Percentiles rank a stretch among this genome's conserved stretches.
Conservation (phyloP, 2,329 filamentous ascomycete species). For the Fusarium sambucinum region DNA sequence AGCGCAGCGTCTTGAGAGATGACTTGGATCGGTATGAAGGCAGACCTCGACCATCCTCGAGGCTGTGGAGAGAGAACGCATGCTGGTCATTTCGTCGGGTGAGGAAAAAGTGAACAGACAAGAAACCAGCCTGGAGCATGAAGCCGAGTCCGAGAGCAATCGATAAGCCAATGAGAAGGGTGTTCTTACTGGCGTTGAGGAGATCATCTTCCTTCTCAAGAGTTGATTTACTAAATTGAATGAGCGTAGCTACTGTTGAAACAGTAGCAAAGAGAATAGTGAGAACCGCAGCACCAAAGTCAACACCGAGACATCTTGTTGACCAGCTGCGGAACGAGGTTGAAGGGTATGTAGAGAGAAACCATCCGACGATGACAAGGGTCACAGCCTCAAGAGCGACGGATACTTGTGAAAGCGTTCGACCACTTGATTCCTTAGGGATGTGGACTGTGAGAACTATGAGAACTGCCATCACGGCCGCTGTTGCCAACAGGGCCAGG, state of each 20-base stretch:
- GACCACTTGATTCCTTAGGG: constrained; percentile 41
- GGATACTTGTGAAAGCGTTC: constrained; percentile 46
- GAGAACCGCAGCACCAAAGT: constrained; percentile 52
- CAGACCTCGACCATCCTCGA: constrained; percentile 41
- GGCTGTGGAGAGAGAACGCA: constrained; percentile 39
- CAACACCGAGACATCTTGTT: constrained; percentile 41
- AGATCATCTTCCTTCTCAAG: constrained; percentile 25
- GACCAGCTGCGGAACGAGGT: constrained; percentile 43
- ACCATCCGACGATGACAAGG: constrained; percentile 45
- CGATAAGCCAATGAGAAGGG: constrained; percentile 59
- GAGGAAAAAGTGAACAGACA: constrained; percentile 59
- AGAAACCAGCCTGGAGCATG: constrained; percentile 62
- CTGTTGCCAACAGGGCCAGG: constrained; percentile 41
- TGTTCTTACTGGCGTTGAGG: constrained; percentile 37
- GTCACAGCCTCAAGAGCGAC: constrained; percentile 48
- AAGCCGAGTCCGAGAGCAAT: constrained; percentile 61
- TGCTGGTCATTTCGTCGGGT: constrained; percentile 47
- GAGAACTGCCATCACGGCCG: constrained; percentile 39
- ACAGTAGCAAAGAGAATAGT: constrained; percentile 60
- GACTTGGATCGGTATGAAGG: constrained; percentile 44
- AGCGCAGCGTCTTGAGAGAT: constrained; percentile 64
- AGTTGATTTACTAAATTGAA: constrained; percentile 52
- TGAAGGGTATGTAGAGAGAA: constrained; percentile 52
- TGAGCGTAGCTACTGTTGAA: constrained; percentile 59
- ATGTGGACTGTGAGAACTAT: constrained; percentile 38